Evolutionary conservation across 2,329 filamentous ascomycete genomes (phyloP), one percentile per base, ranked within the genome.

Genomic region (Hypoxylon sp.): DNA sequence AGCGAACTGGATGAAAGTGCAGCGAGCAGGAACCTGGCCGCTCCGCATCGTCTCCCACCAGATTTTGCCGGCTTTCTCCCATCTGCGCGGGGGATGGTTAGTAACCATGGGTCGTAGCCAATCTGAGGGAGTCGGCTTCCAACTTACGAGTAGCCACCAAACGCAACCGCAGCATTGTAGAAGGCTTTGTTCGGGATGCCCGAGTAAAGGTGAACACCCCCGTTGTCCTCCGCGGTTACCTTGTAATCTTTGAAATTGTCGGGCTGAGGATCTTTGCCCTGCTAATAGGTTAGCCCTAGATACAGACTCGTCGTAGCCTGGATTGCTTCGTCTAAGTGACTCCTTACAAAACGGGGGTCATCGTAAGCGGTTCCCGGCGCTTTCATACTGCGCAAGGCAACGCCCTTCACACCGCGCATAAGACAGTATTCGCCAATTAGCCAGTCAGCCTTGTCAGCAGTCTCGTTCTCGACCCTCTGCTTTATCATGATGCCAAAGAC

Each of bases 181-280:
- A 88, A 88, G 2, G 85, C 85, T 65, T 81, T 80, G 76, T 87
- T 88, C 2, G 85, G 85, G 45, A 88, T 87, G 4, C 85, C 85
- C 4, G 84, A 86, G 74, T 81, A 85, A 50, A 84, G 75, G 73
- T 87, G 85, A 2, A 87, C 84, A 30, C 85, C 85, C 6, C 83
- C 83, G 45, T 84, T 82, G 72, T 86, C 84, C 6, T 82, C 78
- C 3, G 61, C 73, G 2, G 75, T 81, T 0, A 69, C 68, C 46
- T 75, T 74, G 72, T 80, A 85, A 32, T 80, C 70, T 22, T 75
- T 76, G 79, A 85, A 83, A 73, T 84, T 77, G 57, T 75, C 80
- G 0, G 83, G 81, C 70, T 87, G 84, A 5, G 81, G 82, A 75
- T 87, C 85, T 70, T 83, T 84, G 64, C 83, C 84, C 67, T 71